Conservation (phyloP, 371 early-diverging fungal genomes). For the Chytridium lagenaria region DNA sequence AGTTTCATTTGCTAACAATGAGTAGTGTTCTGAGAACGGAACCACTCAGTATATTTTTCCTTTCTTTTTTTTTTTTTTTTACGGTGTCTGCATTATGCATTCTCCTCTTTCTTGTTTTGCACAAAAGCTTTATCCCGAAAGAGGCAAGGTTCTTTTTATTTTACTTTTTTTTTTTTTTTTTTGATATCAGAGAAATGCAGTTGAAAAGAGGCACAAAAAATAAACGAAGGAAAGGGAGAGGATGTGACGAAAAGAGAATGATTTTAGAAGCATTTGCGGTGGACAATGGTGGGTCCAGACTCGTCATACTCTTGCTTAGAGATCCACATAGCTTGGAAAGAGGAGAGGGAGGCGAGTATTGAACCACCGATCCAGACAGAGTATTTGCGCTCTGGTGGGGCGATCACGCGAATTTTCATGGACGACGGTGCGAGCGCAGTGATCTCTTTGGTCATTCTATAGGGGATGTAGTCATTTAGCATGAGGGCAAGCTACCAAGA, state of each 20-base stretch:
- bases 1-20: too few species aligned
- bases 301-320: slow-evolving; percentile 94
- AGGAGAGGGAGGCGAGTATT: slow-evolving; percentile 97
- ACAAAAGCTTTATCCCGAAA: too few species aligned
- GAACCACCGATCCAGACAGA: slow-evolving; percentile 99
- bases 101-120: too few species aligned
- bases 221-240: background rate
- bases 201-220: background rate
- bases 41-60: too few species aligned
- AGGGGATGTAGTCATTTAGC: slow-evolving; percentile 56
- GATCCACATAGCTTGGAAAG: slow-evolving; percentile 99
- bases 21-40: too few species aligned
- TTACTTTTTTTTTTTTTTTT: too few species aligned
- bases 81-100: too few species aligned
- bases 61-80: too few species aligned
- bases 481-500: slow-evolving; percentile 1
- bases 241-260: background rate
- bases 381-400: slow-evolving; percentile 80
- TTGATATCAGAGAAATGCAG: too few species aligned
- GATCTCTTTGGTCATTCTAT: slow-evolving; percentile 49
- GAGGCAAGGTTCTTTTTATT: too few species aligned
- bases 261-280: slow-evolving; percentile 95
- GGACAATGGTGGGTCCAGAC: slow-evolving; percentile 95
- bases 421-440: slow-evolving; percentile 58
- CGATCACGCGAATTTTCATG: slow-evolving; percentile 59